Evolutionary conservation across 495 filamentous ascomycete species (phyloP).

Genomic region (Pyrenula massariospora): DNA sequence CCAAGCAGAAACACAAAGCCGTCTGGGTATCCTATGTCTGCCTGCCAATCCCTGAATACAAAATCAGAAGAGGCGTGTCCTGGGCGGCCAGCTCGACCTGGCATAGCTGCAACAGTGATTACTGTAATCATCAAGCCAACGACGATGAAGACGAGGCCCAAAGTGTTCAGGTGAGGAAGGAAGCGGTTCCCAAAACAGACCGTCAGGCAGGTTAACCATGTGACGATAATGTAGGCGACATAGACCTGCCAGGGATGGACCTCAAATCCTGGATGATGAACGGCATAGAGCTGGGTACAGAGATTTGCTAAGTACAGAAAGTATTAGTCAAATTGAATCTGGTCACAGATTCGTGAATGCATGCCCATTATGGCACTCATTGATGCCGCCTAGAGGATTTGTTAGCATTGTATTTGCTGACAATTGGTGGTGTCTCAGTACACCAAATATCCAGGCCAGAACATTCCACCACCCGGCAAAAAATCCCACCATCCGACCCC

Average conservation of each 20-base stretch:
- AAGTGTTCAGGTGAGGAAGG: conserved; percentile 52
- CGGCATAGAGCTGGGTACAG: conserved; percentile 56
- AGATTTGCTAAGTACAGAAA: conserved; percentile 36
- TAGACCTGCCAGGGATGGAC: conserved; percentile 66
- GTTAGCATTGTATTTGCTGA: too few species aligned
- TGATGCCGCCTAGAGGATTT: conserved; percentile 33
- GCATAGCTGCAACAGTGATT: conserved; percentile 67
- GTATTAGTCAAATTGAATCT: too few species aligned
- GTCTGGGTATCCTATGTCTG: conserved; percentile 54
- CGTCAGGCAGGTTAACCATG: conserved; percentile 51
- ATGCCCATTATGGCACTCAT: conserved; percentile 50
- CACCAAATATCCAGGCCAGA: conserved; percentile 52
- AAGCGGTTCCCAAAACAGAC: conserved; percentile 60
- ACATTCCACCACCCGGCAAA: conserved; percentile 76
- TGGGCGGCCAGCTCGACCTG: conserved; percentile 25
- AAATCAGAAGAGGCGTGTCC: conserved; percentile 42
- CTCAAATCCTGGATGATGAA: conserved; percentile 53
- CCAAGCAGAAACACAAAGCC: conserved; percentile 73
- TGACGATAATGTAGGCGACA: conserved; percentile 52
- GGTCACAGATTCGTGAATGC: too few species aligned
- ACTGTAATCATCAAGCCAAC: conserved; percentile 60
- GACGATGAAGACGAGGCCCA: conserved; percentile 60
- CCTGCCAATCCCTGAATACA: conserved; percentile 55
- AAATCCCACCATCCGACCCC: conserved; percentile 59
- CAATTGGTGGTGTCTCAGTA: neutral